phyloP scores from a whole-genome alignment of 768 basidiomycete genomes.

The Pseudohyphozyma bogoriensis region DNA sequence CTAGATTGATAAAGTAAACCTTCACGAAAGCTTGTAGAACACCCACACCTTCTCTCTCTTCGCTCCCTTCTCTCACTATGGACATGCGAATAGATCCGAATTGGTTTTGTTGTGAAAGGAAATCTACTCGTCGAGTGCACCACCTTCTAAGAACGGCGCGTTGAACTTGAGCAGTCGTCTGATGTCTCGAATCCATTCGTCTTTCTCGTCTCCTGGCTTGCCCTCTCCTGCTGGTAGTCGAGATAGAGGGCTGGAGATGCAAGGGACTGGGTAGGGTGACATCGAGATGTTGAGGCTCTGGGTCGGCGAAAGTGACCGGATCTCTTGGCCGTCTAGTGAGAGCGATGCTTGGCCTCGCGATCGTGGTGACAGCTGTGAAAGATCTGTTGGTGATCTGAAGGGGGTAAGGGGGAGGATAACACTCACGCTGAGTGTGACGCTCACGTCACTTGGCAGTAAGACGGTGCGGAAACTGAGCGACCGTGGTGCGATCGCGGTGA shows the following conservation, averaged over 20 bases:
- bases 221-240: conserved; percentile 41
- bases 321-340: conserved; percentile 85
- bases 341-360: conserved; percentile 79
- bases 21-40: no score
- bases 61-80: no score
- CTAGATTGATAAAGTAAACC: no score
- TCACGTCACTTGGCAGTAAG: conserved; percentile 56
- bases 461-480: conserved; percentile 85
- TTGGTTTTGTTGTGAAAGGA: not conserved
- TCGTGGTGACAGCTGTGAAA: conserved; percentile 47
- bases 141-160: conserved; percentile 55
- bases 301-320: conserved; percentile 68
- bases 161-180: conserved; percentile 91
- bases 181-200: conserved; percentile 86
- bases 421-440: conserved; percentile 42
- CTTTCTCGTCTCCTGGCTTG: not conserved
- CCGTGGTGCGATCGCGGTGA: conserved; percentile 92
- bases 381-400: not conserved
- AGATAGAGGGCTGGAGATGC: conserved; percentile 77
- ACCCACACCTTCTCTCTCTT: no score
- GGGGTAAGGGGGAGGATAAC: not conserved
- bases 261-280: conserved; percentile 82
- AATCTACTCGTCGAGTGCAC: not conserved
- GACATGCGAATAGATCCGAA: no score
- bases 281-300: conserved; percentile 77